Conservation (phyloP, 1,139 yeast genomes). For the Entelexis sorbosivorans region DNA sequence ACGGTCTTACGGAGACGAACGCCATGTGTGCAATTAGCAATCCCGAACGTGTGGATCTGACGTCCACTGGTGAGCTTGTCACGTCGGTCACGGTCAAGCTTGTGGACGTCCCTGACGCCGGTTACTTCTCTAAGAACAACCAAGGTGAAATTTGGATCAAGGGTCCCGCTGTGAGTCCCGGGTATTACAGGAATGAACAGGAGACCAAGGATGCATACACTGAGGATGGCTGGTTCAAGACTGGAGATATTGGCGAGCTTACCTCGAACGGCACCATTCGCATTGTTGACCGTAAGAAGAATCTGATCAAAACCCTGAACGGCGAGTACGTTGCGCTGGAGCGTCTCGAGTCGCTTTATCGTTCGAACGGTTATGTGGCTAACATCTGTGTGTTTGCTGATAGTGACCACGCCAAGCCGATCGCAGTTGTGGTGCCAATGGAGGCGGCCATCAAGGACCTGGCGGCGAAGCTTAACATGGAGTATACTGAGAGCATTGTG, state of each 20-base stretch:
- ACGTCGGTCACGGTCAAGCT: conserved; percentile 81
- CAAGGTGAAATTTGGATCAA: conserved; percentile 85
- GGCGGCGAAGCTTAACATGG: conserved; percentile 43
- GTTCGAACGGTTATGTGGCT: conserved; percentile 65
- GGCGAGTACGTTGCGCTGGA: conserved; percentile 98
- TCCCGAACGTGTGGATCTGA: conserved; percentile 55
- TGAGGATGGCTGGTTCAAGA: conserved; percentile 85
- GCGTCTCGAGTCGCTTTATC: conserved; percentile 68
- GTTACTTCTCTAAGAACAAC: conserved; percentile 77
- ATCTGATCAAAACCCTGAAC: conserved; percentile 85
- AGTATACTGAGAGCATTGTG: conserved; percentile 42
- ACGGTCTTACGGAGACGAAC: conserved; percentile 93
- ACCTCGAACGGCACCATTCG: conserved; percentile 60
- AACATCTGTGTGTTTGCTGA: conserved; percentile 94
- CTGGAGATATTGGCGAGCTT: conserved; percentile 98
- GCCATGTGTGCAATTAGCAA: conserved; percentile 73
- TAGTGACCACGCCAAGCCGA: conserved; percentile 71
- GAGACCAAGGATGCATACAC: conserved; percentile 73
- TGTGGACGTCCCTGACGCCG: conserved; percentile 85
- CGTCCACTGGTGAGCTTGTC: conserved; percentile 70
- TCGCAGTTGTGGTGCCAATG: conserved; percentile 80
- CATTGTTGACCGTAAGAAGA: conserved; percentile 91
- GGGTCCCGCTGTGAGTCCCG: conserved; percentile 63
- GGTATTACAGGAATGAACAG: conserved; percentile 71
- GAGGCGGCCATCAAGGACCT: conserved; percentile 54